Evolutionary conservation across 371 early-diverging fungal genomes (phyloP).

Genomic region (Mucor sp.): DNA sequence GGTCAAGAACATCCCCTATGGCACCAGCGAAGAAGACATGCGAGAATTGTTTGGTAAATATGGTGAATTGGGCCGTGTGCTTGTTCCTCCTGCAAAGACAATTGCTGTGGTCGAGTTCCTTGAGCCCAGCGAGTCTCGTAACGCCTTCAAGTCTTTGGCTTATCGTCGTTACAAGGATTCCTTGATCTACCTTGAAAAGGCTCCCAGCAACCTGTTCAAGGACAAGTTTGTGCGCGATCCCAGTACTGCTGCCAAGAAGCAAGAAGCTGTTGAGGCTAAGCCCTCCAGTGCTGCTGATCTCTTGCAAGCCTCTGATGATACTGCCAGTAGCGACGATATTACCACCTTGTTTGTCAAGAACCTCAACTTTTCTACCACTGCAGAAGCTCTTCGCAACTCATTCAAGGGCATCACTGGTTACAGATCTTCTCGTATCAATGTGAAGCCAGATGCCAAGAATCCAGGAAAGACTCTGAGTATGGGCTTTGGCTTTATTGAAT

Average conservation of each 20-base stretch:
- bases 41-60: slow-evolving; percentile 79
- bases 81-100: slow-evolving; percentile 93
- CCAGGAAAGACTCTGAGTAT: slow-evolving; percentile 76
- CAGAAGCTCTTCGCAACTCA: slow-evolving; percentile 68
- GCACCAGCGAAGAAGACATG: slow-evolving; percentile 81
- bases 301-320: slow-evolving; percentile 34
- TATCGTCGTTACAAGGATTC: slow-evolving; percentile 90
- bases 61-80: slow-evolving; percentile 85
- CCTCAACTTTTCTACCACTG: slow-evolving; percentile 86
- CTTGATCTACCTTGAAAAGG: slow-evolving; percentile 93
- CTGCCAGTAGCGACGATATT: slow-evolving; percentile 53
- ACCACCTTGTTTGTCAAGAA: slow-evolving; percentile 94
- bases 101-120: slow-evolving; percentile 94
- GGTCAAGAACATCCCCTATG: slow-evolving; percentile 92
- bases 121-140: slow-evolving; percentile 87
- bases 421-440: slow-evolving; percentile 75
- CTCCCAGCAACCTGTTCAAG: slow-evolving; percentile 84
- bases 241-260: slow-evolving; percentile 21
- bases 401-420: slow-evolving; percentile 77
- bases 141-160: slow-evolving; percentile 88
- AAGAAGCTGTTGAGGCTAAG: slow-evolving; percentile 28
- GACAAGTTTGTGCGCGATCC: slow-evolving; percentile 54
- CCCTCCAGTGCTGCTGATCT: slow-evolving; percentile 45
- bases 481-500: slow-evolving; percentile 99
- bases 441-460: slow-evolving; percentile 81